Percentiles rank a stretch among this genome's conserved stretches.
Evolutionary conservation across 257 asterid genomes (phyloP).

Genomic region (Capsicum chinense): DNA sequence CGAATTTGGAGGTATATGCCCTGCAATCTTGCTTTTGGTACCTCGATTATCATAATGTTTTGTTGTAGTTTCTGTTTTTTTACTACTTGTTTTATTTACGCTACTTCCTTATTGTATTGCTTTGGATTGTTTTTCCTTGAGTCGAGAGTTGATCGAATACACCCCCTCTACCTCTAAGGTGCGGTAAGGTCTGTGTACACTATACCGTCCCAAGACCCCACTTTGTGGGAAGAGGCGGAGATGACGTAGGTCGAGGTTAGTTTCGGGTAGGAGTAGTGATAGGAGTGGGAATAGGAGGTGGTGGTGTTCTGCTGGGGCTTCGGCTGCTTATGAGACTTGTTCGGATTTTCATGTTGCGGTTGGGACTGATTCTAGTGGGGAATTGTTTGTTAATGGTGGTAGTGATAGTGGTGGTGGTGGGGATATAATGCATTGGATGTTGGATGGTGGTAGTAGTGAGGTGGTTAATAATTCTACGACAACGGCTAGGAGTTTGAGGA

Average conservation of each 20-base stretch:
- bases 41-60: neutral
- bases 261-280: slow-evolving; percentile 94
- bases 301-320: slow-evolving; percentile 78
- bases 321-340: slow-evolving; percentile 89
- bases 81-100: too few relatives aligned
- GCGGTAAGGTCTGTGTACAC: too few relatives aligned
- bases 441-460: slow-evolving; percentile 74
- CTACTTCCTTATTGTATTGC: too few relatives aligned
- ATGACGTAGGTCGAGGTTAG: slow-evolving; percentile 79
- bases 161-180: too few relatives aligned
- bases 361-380: slow-evolving; percentile 98
- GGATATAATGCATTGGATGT: slow-evolving; percentile 78
- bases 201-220: too few relatives aligned
- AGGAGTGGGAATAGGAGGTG: slow-evolving; percentile 59
- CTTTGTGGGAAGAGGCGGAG: slow-evolving; percentile 62
- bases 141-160: too few relatives aligned
- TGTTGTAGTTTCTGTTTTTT: neutral
- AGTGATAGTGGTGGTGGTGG: slow-evolving; percentile 27
- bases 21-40: neutral
- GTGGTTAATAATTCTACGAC: slow-evolving; percentile 11
- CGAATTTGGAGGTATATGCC: slow-evolving; percentile 70
- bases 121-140: too few relatives aligned
- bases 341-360: slow-evolving; percentile 83
- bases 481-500: slow-evolving; percentile 50
- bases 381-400: slow-evolving; percentile 66